A percentile compares a stretch with the other conserved stretches of the same genome.
These are phyloP conservation scores for Chrysoporthe deuterocubensis DNA, from an alignment of 2,329 filamentous ascomycete genomes.

Conservation along the genomic window DNA sequence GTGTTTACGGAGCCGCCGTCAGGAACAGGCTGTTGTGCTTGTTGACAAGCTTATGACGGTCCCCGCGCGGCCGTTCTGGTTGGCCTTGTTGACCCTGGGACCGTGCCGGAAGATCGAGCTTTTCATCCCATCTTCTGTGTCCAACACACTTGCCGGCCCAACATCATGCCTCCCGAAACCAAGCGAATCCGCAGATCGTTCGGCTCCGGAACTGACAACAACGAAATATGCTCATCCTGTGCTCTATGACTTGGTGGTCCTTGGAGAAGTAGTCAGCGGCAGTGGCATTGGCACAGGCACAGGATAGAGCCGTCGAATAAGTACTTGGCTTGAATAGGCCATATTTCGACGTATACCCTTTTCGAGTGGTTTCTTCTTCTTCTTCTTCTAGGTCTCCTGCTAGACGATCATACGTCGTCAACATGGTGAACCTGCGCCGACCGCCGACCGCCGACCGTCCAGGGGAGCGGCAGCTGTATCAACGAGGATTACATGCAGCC, in stretches of 20 bases:
- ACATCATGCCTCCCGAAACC: conserved; percentile 2
- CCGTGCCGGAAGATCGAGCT: not conserved
- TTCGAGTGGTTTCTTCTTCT: too few relatives aligned
- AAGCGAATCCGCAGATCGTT: not conserved
- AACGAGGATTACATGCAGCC: not conserved
- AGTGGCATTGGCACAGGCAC: not conserved
- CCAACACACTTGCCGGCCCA: not conserved
- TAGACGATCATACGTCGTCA: not conserved
- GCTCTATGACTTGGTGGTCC: not conserved
- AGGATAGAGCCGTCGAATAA: not conserved
- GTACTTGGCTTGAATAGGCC: too few relatives aligned
- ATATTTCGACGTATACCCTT: too few relatives aligned
- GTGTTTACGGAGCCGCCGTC: not conserved
- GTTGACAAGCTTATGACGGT: not conserved
- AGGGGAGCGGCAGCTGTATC: not conserved
- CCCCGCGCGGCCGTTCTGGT: not conserved
- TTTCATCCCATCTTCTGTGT: conserved; percentile 1
- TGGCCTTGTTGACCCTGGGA: not conserved
- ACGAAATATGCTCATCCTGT: not conserved
- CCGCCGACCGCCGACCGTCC: not conserved
- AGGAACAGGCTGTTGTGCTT: not conserved
- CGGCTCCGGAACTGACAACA: not conserved
- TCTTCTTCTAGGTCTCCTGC: not conserved
- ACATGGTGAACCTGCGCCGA: not conserved
- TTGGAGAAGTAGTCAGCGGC: not conserved